Evolutionary conservation across 768 basidiomycete genomes (phyloP), one percentile per base, ranked within the genome.

Genomic region (Amanita exitialis): DNA sequence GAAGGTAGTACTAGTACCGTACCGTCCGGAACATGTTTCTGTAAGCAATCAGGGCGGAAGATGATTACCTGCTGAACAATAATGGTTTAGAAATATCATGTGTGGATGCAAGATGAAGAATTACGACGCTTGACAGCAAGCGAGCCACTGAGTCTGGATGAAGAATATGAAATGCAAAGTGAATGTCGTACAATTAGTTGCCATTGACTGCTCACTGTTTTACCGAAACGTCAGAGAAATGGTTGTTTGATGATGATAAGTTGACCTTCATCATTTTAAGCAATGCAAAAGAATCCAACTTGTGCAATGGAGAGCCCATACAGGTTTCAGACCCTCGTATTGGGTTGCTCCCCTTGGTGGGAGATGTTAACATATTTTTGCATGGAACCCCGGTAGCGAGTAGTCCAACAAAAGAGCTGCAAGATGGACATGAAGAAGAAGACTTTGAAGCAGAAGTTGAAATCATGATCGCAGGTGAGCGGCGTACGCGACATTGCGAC

Each of bases 161-260:
- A 94, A 59, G 93, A 94, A 60, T 82, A 83, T 53, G 82, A 83
- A 20, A 95, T 95, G 92, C 92, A 95, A 64, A 71, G 92, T 91
- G 58, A 4, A 63, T 58, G 18, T 25, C 20, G 6, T 20, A 4
- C 46, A 6, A 10, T 41, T 43, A n/a, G 75, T 1, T 35, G 23
- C 18, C 21, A n/a, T 13, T n/a, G 35, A 36, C 18, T 21, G 12
- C 25, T 6, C 42, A 27, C 25, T 28, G 46, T 34, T 21, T 44
- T 47, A 28, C 28, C 47, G 10, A 13, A 34, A 39, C 46, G 10
- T 48, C 58, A 94, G 90, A 69, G 45, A 90, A 84, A 64, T 96
- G 94, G 93, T 83, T 82, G 58, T 59, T 74, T 2, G 93, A 97
- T 61, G 77, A 82, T 38, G 92, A 96, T 64, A 96, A 95, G 64